Base-by-base conservation (phyloP, 1,284 basidiomycete species). In the Ustilago shanxiensis region DNA sequence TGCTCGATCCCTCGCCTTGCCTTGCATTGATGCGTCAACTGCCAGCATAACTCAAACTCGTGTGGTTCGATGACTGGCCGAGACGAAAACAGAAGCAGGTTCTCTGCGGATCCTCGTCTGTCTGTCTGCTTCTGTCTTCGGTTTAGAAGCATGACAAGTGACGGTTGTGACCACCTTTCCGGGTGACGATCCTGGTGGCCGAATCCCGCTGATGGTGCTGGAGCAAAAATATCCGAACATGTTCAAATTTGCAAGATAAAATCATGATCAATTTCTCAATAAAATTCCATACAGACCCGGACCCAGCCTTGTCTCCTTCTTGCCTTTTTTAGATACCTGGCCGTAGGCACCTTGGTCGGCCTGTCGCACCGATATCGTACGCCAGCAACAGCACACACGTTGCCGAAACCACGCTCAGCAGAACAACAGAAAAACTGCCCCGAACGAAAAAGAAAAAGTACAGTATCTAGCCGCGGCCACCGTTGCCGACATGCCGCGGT, bases 321-420 rank as follows among this genome's bases (percentile, higher is more conserved):
- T 44, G 20, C 35, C 52, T 33, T n/a, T 47, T 47, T 10, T n/a
- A n/a, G 20, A 14, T 20, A 7, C 10, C 51, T 10, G 16, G 4
- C 53, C 53, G 35, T 37, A 55, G 33, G 53, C 39, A 55, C 13
- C n/a, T 41, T 41, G 39, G 18, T 41, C 39, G 39, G 39, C 39
- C 13, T 7, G 16, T 41, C n/a, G 39, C n/a, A 7, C 39, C 39
- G 39, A 41, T 41, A 18, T 41, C 39, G 31, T 14, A 18, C 39
- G 18, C 13, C 7, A 41, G n/a, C n/a, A n/a, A n/a, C n/a, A n/a
- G n/a, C n/a, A n/a, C n/a, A 20, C 49, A 45, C 44, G 22, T 4
- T 45, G 44, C 44, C 44, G 18, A 22, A n/a, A 45, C 44, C 44
- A 20, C 44, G n/a, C 44, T 20, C n/a, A n/a, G 31, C 31, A 33